A percentile compares a stretch with the other conserved stretches of the same genome.
Conservation (phyloP, 1,284 basidiomycete genomes). For the Neolentinus lepideus region DNA sequence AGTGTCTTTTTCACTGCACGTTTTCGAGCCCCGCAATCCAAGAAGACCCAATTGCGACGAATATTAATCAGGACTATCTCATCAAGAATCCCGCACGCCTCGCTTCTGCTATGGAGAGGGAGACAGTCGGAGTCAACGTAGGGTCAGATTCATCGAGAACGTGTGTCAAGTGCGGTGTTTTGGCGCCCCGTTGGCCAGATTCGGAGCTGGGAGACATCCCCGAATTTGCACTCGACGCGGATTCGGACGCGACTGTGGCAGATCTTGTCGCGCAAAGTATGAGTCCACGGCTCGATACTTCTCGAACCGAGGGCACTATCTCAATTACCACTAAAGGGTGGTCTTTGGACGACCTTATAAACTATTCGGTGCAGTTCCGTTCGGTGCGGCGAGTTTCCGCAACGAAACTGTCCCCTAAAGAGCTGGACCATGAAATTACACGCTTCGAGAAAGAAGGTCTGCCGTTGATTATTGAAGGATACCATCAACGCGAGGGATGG, state of each 20-base stretch:
- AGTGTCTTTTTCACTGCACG: too few relatives aligned
- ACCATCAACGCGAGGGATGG: constrained; percentile 49
- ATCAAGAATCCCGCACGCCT: too few relatives aligned
- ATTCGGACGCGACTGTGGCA: background rate
- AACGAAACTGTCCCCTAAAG: constrained; percentile 5
- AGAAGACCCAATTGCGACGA: too few relatives aligned
- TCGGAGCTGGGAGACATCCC: background rate
- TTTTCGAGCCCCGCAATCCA: too few relatives aligned
- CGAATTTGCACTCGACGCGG: background rate
- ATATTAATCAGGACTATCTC: too few relatives aligned
- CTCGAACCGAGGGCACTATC: background rate
- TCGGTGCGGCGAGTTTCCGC: constrained; percentile 35
- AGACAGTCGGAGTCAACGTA: too few relatives aligned
- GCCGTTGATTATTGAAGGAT: constrained; percentile 56
- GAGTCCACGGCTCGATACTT: background rate
- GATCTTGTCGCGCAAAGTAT: background rate
- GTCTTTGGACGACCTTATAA: background rate
- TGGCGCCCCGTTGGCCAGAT: background rate
- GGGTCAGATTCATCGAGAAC: background rate
- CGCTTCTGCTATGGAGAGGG: background rate
- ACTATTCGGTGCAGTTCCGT: constrained; percentile 26
- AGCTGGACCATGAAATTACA: constrained; percentile 23
- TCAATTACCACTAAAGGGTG: background rate
- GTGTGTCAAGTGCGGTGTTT: background rate
- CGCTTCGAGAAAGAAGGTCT: constrained; percentile 41